Base-by-base conservation (phyloP, 352 stramenopile genomes). In the Phytophthora crassamura region DNA sequence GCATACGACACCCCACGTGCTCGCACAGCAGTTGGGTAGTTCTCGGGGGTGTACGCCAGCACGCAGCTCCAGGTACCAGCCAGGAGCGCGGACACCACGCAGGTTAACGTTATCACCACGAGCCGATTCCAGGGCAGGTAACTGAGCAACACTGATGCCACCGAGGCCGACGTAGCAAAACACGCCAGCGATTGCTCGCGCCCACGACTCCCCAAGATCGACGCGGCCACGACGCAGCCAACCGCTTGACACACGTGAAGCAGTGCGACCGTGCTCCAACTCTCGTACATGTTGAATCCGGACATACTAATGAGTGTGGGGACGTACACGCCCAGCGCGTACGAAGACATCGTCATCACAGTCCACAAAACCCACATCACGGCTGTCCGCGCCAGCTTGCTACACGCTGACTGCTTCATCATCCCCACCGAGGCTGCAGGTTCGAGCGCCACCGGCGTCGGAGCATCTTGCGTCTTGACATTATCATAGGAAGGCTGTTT, bases 301-400 rank as follows among this genome's bases (percentile, higher is more conserved):
- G 54, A 67, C 41, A 74, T 47, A n/a, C 69, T 77, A n/a, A 74
- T 70, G 28, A 77, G 55, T 8, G 69, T 77, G 15, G 69, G 69
- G 11, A 74, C 47, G 11, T 65, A 77, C 45, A 67, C 55, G 4
- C 64, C 65, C 28, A 78, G 36, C 10, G 70, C 75, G 39, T 78
- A 83, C 15, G 66, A 80, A 8, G 64, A 77, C 45, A 75, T 25
- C 11, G 72, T 52, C 38, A 78, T 33, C 14, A 56, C 55, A 34
- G 54, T 72, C 75, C 75, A 83, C 34, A 83, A 25, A 3, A 32
- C 54, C 59, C 66, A 74, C 35, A 80, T 16, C 35, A 78, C 58
- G 4, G 77, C n/a, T 7, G 60, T 78, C 5, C 69, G 60, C 16
- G 62, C 25, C 30, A 22, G 35, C 41, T 48, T 62, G 4, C 48